A percentile compares a stretch with the other conserved stretches of the same genome.
Evolutionary conservation across 768 basidiomycete species (phyloP).

Genomic region (Collybia sordida): DNA sequence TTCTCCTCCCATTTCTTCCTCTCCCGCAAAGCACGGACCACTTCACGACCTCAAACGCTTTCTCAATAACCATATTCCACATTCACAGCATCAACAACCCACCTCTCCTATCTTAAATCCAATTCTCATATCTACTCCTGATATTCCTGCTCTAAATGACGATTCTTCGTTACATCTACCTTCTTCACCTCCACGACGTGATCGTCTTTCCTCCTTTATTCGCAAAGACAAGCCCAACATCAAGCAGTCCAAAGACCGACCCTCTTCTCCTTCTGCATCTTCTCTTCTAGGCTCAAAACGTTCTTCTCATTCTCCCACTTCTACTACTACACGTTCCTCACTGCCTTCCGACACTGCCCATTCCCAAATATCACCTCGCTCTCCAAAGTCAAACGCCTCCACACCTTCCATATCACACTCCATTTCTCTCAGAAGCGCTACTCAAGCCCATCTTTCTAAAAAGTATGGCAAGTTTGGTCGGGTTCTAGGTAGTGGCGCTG

Average conservation of each 20-base stretch:
- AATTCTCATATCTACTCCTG: conserved; percentile 10
- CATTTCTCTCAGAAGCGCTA: conserved; percentile 71
- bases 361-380: conserved; percentile 16
- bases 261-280: conserved; percentile 30
- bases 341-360: conserved; percentile 11
- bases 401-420: conserved; percentile 30
- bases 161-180: conserved; percentile 5
- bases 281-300: conserved; percentile 15
- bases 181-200: conserved; percentile 19
- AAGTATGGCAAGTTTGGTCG: conserved; percentile 99
- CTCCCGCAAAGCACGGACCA: conserved; percentile 57
- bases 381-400: conserved; percentile 6
- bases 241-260: conserved; percentile 46
- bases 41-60: conserved; percentile 94
- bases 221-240: conserved; percentile 27
- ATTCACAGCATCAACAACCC: conserved; percentile 32
- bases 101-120: conserved; percentile 23
- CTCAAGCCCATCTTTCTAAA: conserved; percentile 91
- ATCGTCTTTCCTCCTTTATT: conserved; percentile 24
- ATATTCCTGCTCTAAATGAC: no score
- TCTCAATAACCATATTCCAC: conserved; percentile 87
- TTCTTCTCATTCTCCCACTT: conserved; percentile 21
- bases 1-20: conserved; percentile 19
- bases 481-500: conserved; percentile 92
- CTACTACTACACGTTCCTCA: conserved; percentile 13